Conservation (phyloP, 1,284 basidiomycete species). For the Cutaneotrichosporon daszewskae region DNA sequence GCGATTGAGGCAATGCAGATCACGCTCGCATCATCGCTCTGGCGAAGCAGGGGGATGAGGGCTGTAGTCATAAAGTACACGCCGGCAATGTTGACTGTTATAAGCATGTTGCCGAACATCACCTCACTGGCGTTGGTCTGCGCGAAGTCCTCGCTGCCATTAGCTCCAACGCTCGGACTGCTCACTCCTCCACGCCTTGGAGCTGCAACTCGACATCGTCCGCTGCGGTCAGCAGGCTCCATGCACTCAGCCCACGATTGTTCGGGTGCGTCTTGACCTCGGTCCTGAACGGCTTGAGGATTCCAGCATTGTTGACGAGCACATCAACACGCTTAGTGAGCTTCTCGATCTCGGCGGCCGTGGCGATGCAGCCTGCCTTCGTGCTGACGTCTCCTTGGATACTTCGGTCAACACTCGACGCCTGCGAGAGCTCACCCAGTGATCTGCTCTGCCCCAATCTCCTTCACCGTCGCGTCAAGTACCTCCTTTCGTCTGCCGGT, state of each 20-base stretch:
- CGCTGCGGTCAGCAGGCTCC: not conserved
- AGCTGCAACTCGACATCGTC: not conserved
- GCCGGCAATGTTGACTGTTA: not conserved
- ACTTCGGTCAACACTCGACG: not conserved
- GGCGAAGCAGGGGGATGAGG: slow-evolving; percentile 40
- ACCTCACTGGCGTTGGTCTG: not conserved
- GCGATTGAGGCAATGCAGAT: slow-evolving; percentile 1
- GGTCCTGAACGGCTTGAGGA: not conserved
- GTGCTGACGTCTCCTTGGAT: slow-evolving; percentile 1
- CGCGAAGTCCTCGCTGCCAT: not conserved
- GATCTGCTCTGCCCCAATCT: not conserved
- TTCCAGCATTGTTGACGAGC: slow-evolving; percentile 39
- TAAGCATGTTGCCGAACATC: not conserved
- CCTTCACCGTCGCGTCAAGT: slow-evolving; percentile 25
- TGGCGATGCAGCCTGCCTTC: slow-evolving; percentile 38
- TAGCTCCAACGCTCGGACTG: not conserved
- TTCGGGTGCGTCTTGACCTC: not conserved
- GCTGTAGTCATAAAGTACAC: slow-evolving; percentile 40
- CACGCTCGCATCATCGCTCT: slow-evolving; percentile 39
- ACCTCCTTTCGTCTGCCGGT: slow-evolving; percentile 40
- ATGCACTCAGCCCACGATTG: not conserved
- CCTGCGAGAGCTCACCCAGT: not conserved
- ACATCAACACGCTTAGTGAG: slow-evolving; percentile 40
- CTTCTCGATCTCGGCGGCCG: slow-evolving; percentile 34
- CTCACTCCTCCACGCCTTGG: not conserved